These are phyloP conservation scores for Penicillium ochrochloron DNA, from an alignment of 495 filamentous ascomycete genomes.

Conservation along the genomic window DNA sequence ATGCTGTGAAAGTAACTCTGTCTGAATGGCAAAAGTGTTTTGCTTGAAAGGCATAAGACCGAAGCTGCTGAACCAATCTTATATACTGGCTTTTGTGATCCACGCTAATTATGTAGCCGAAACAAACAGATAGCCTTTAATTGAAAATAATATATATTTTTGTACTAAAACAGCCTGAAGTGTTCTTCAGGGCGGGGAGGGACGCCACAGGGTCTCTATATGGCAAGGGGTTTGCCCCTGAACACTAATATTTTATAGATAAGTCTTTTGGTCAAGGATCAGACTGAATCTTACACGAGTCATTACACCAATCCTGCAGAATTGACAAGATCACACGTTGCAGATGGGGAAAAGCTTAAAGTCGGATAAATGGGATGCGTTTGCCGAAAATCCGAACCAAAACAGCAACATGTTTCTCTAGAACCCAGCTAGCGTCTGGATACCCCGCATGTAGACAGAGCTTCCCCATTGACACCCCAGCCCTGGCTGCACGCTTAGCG, in stretches of 20 bases:
- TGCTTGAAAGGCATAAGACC: neutral
- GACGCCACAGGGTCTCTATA: slow-evolving; percentile 4
- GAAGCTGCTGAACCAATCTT: neutral
- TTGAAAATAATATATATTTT: slow-evolving; percentile 6
- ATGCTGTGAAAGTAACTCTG: neutral
- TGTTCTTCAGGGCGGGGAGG: neutral
- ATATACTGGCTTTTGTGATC: neutral
- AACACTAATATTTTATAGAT: neutral
- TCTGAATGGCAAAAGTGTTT: no score
- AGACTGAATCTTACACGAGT: neutral
- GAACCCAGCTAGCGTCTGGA: slow-evolving; percentile 10
- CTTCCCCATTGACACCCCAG: slow-evolving; percentile 9
- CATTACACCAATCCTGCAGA: neutral
- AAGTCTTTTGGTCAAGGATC: slow-evolving; percentile 1
- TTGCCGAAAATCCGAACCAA: neutral
- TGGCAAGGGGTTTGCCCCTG: neutral
- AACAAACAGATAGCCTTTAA: slow-evolving; percentile 10
- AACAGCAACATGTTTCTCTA: slow-evolving; percentile 4
- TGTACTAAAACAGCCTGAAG: slow-evolving; percentile 11
- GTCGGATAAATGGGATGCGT: slow-evolving; percentile 3
- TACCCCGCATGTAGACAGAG: slow-evolving; percentile 10
- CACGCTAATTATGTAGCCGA: neutral
- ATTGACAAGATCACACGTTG: neutral
- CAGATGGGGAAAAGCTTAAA: slow-evolving; percentile 12
- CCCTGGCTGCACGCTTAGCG: slow-evolving; percentile 8